Base-by-base conservation (phyloP, 2,329 filamentous ascomycete species). In the Microsporum canis region DNA sequence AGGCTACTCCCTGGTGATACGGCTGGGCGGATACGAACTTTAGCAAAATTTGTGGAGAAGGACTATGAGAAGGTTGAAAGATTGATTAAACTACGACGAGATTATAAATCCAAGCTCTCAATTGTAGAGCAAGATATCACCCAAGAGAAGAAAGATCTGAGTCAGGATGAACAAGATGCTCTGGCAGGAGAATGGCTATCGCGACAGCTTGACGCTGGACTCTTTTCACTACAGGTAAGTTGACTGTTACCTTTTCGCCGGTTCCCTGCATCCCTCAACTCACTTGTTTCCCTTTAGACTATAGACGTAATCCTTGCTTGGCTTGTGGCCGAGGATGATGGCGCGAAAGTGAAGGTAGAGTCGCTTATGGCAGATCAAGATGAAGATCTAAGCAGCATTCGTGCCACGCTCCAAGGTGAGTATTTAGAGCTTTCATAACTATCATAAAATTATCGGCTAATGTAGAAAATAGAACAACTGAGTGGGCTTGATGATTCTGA, bases 11-110 rank as follows among this genome's bases (percentile, higher is more conserved):
- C 91, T 0, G 88, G 85, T 14, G 84, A 89, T 36, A 91, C 89
- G 1, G 80, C 89, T 0, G 81, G 86, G 36, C 83, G 94, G 4
- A 95, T 97, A 67, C 84, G 94, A 3, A 83, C 87, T 0, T 80
- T 97, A 3, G 92, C 91, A 56, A 99, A 99, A 70, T 97, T 97
- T 68, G 88, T 96, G 17, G 94, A 99, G 73, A 95, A 90, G 71
- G 86, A 96, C 65, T 96, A 95, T 71, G 89, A 83, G 66, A 97
- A 97, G 78, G 84, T 90, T 41, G 76, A 71, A 4, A 89, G 86
- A 70, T 78, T 97, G 3, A 72, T 95, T 39, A 79, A 81, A 63
- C 73, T 96, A 56, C 83, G 91, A 45, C 77, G 83, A 56, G 87
- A 88, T 10, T 95, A 91, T 70, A 81, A 82, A 0, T 77, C 80